Conservation (phyloP, 345 rosid genomes). For the Mercurialis annua region DNA sequence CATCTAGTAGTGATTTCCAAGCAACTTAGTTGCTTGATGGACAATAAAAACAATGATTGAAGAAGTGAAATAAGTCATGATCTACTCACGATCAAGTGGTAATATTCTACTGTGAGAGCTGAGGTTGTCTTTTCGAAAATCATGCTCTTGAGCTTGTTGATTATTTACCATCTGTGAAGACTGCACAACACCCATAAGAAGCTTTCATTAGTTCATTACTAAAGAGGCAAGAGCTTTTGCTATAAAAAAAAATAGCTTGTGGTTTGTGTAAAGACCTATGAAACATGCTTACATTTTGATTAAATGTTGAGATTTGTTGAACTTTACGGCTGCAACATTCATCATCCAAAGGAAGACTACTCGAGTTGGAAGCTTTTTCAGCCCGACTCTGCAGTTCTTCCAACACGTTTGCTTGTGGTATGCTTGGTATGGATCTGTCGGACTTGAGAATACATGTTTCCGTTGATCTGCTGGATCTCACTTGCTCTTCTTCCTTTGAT, state of each 20-base stretch:
- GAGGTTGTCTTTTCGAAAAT: conserved; percentile 14
- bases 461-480: conserved; percentile 26
- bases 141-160: conserved; percentile 26
- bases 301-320: conserved; percentile 27
- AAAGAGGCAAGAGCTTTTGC: neutral
- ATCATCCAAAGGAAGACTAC: conserved; percentile 14
- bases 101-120: conserved; percentile 16
- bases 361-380: conserved; percentile 30
- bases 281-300: conserved; percentile 44
- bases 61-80: conserved; percentile 3
- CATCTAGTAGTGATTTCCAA: neutral
- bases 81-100: conserved; percentile 26
- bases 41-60: neutral
- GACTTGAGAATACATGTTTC: conserved; percentile 27
- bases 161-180: conserved; percentile 28
- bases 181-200: conserved; percentile 29
- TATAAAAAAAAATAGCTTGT: neutral
- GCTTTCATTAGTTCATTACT: conserved; percentile 7
- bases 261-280: neutral
- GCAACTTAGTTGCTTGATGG: neutral
- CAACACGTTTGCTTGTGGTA: conserved; percentile 19
- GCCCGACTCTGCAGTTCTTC: conserved; percentile 31
- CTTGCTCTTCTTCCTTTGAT: conserved; percentile 30
- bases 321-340: conserved; percentile 28
- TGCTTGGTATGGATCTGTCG: conserved; percentile 25